Conservation (phyloP, 768 basidiomycete species). For the Mycena rosella region DNA sequence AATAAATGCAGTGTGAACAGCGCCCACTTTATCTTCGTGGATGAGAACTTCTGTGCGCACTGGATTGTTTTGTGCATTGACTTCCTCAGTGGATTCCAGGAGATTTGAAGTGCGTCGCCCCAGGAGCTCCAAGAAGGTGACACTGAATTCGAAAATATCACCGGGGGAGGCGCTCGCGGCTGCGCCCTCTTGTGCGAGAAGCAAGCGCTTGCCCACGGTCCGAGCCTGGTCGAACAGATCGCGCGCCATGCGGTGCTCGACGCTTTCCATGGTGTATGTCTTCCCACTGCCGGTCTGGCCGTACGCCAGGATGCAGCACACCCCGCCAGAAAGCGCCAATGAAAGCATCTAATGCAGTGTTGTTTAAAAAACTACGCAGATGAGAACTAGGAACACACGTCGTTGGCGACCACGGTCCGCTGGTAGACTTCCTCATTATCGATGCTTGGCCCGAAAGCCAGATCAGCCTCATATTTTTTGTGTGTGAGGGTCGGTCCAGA, state of each 20-base stretch:
- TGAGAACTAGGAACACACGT: slow-evolving; percentile 37
- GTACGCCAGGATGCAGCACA: slow-evolving; percentile 49
- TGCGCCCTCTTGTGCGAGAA: slow-evolving; percentile 33
- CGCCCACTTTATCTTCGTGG: no score
- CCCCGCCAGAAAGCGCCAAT: slow-evolving; percentile 46
- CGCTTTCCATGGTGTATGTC: slow-evolving; percentile 50
- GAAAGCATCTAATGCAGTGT: slow-evolving; percentile 43
- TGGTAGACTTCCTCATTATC: slow-evolving; percentile 52
- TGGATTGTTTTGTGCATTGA: no score
- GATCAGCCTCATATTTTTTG: slow-evolving; percentile 49
- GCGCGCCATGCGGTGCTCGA: slow-evolving; percentile 49
- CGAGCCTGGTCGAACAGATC: slow-evolving; percentile 47
- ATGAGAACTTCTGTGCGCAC: no score
- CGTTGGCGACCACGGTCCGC: slow-evolving; percentile 45
- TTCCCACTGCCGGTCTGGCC: slow-evolving; percentile 50
- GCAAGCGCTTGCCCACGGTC: slow-evolving; percentile 37
- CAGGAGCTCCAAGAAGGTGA: slow-evolving; percentile 50
- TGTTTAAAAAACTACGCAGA: background rate
- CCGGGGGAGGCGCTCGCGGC: slow-evolving; percentile 13
- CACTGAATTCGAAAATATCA: slow-evolving; percentile 47
- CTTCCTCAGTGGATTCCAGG: slow-evolving; percentile 35
- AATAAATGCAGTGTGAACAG: no score
- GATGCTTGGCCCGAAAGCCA: slow-evolving; percentile 48
- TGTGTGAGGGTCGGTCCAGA: slow-evolving; percentile 49
- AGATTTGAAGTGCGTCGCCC: slow-evolving; percentile 48